Percentiles rank a stretch among this genome's conserved stretches.
These are phyloP conservation scores for Auriscalpium orientale DNA, from an alignment of 768 basidiomycete genomes.

Conservation along the genomic window DNA sequence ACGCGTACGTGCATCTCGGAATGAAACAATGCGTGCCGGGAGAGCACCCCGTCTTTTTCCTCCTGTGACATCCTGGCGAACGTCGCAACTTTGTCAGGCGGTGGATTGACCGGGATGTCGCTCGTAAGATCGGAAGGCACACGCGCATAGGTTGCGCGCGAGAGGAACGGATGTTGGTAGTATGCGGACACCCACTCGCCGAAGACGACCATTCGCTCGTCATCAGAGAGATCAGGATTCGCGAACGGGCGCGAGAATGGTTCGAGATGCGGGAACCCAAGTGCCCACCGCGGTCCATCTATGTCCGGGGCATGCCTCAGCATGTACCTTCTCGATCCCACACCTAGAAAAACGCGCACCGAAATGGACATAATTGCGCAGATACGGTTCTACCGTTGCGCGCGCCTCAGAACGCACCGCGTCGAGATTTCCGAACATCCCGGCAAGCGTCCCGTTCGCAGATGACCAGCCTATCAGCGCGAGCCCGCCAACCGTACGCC, in stretches of 20 bases:
- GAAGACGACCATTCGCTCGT: background rate
- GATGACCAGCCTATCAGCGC: slow-evolving; percentile 1
- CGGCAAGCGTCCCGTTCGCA: background rate
- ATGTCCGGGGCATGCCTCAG: background rate
- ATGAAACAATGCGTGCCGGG: background rate
- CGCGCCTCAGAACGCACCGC: background rate
- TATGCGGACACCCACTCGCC: background rate
- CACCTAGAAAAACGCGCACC: background rate
- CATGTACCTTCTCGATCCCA: background rate
- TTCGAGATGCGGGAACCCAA: background rate
- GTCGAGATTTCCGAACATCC: background rate
- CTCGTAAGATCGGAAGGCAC: background rate
- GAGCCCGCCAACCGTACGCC: background rate
- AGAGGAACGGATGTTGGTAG: background rate
- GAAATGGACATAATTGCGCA: background rate
- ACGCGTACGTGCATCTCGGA: background rate
- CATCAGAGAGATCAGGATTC: background rate
- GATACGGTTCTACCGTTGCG: background rate
- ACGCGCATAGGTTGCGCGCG: background rate
- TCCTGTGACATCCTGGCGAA: background rate
- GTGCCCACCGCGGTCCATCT: background rate
- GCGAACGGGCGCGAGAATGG: background rate
- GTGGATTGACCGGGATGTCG: background rate
- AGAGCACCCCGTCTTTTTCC: background rate
- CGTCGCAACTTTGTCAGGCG: background rate